Evolutionary conservation across 371 early-diverging fungal species (phyloP), one percentile per base, ranked within the genome.

Genomic region (Dichotomocladium elegans): DNA sequence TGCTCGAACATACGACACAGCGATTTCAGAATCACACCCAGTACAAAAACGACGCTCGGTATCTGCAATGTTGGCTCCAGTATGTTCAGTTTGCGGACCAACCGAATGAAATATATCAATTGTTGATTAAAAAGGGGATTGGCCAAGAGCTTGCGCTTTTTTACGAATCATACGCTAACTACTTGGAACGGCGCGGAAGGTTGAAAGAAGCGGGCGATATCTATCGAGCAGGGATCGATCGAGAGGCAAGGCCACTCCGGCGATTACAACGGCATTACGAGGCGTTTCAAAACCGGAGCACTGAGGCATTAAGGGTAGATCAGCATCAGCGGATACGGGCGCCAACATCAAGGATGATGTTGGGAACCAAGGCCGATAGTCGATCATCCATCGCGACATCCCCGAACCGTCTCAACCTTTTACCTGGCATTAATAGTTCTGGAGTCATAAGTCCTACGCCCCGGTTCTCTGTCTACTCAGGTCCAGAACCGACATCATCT

Each of bases 31-130:
- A 79, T 29, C 81, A 87, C 30, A 53, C 58, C 6, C 64, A 81
- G 5, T 94, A 92, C 66, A 81, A 74, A 44, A 78, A 89, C 52
- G 94, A 95, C 65, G 66, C 81, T 9, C 75, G 95, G 11, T 92
- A 87, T 50, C 60, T 95, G 2, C 73, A 73, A 29, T 62, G 88
- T 50, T 92, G 93, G 86, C 49, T 92, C 15, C 70, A 79, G 41
- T 89, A 90, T 44, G 81, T 88, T 0, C 66, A 74, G 1, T 69
- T 65, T 3, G 64, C 80, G 6, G 64, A 74, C 4, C 74, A 74
- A 7, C 84, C 89, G 12, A 64, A 67, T 1, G 83, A 88, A 0
- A 75, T 93, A 5, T 94, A 86, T 63, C 73, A 73, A 54, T 89
- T 81, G 43, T 70, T 95, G 46, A 57, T 78, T 28, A 58, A 70